phyloP scores from a whole-genome alignment of 2,329 filamentous ascomycete genomes.

The Metarhizium robertsii region DNA sequence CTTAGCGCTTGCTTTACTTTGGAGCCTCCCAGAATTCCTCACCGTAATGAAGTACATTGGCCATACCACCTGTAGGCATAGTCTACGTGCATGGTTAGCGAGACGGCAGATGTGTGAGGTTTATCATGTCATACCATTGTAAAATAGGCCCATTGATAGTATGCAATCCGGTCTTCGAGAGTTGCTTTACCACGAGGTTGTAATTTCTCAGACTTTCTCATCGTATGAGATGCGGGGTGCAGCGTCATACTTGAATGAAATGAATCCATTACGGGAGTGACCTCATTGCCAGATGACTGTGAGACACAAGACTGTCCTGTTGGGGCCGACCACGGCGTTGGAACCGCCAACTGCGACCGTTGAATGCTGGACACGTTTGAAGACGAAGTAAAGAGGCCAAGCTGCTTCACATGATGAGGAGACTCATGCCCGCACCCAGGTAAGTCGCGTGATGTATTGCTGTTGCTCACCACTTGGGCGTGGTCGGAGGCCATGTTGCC shows the following conservation, averaged over 20 bases:
- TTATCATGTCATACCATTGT: constrained; percentile 33
- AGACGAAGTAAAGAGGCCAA: constrained; percentile 17
- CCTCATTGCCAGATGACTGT: background rate
- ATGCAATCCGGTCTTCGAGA: constrained; percentile 37
- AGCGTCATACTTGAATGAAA: background rate
- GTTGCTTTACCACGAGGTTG: constrained; percentile 24
- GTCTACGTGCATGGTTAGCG: constrained; percentile 9
- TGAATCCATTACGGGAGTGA: no score
- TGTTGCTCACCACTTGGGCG: constrained; percentile 16
- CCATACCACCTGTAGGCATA: constrained; percentile 47
- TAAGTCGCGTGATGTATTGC: constrained; percentile 7
- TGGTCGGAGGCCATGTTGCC: constrained; percentile 25
- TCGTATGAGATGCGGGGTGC: constrained; percentile 23
- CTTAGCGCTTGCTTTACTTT: background rate
- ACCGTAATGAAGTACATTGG: constrained; percentile 39
- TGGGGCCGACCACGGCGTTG: background rate
- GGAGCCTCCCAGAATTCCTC: background rate
- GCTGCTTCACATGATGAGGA: constrained; percentile 21
- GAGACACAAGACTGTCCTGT: background rate
- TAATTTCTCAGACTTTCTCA: constrained; percentile 20
- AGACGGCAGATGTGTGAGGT: background rate
- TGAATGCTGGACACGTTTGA: constrained; percentile 4
- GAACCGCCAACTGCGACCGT: background rate
- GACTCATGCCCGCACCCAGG: constrained; percentile 20
- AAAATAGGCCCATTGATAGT: constrained; percentile 67